Evolutionary conservation across 2,329 filamentous ascomycete species (phyloP), one percentile per base, ranked within the genome.

Genomic region (Huntiella omanensis): DNA sequence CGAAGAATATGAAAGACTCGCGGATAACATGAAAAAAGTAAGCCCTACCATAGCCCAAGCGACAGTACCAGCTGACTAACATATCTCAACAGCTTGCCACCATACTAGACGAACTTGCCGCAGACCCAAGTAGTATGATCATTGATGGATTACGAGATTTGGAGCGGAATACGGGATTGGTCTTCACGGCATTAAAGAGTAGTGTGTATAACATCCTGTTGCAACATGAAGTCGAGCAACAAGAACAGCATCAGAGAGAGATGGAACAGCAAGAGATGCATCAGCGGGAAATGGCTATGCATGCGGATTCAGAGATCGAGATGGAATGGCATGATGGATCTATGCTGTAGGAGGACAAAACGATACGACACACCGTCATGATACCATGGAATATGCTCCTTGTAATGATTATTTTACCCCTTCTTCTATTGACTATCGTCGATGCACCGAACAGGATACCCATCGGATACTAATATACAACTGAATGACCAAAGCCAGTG

Each of bases 171-270:
- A 95, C 88, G 38, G 86, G 85, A 54, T 68, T 94, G 46, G 88
- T 95, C 16, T 96, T 93, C 62, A 98, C 91, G 52, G 64, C 96
- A 59, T 71, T 98, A 59, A 98, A 98, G 68, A 88, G 91, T 13
- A 96, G 88, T 62, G 91, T 98, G 52, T 98, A 98, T 66, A 93
- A 83, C 59, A 98, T 98, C 66, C 87, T 98, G 51, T 62, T 98
- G 66, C 88, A 98, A 71, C 88, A 96, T 71, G 84, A 96, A 71
- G 85, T 93, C 56, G 41, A 47, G 37, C 49, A 50, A 16, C 45
- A 47, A 15, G 48, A 50, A 35, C 19, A 45, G 42, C 41, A 40
- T 5, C 39, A 50, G 42, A 36, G 55, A 44, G 54, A 59, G 32
- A 57, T 58, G 36, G 53, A 54, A 43, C 50, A 57, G 50, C 54